Percentiles rank a stretch among this genome's conserved stretches.
Conservation (phyloP, 306 rosid species). For the Cucurbita ficifolia region DNA sequence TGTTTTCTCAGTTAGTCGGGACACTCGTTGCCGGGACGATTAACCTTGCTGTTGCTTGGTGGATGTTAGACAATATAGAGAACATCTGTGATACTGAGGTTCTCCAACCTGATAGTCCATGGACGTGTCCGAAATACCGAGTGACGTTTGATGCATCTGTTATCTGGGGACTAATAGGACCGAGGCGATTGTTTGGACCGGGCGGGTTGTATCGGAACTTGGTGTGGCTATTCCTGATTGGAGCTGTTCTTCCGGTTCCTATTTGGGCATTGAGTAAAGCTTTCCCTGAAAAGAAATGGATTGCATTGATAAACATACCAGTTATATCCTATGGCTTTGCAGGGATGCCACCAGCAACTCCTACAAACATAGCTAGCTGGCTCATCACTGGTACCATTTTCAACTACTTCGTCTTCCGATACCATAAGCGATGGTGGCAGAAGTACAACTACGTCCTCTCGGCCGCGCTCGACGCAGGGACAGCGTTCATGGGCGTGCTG, state of each 20-base stretch:
- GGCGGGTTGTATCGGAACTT: constrained; percentile 79
- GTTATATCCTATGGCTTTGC: constrained; percentile 88
- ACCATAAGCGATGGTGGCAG: constrained; percentile 92
- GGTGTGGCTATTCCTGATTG: constrained; percentile 76
- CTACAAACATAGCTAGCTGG: constrained; percentile 95
- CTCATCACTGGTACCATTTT: constrained; percentile 77
- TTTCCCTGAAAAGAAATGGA: constrained; percentile 84
- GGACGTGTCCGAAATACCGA: constrained; percentile 95
- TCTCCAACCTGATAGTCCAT: constrained; percentile 61
- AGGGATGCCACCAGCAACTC: constrained; percentile 97
- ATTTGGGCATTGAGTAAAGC: constrained; percentile 67
- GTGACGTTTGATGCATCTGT: constrained; percentile 96
- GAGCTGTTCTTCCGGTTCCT: constrained; percentile 84
- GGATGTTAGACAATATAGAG: constrained; percentile 79
- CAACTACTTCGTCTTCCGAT: constrained; percentile 75
- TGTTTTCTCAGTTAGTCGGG: constrained; percentile 62
- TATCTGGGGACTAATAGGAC: constrained; percentile 94
- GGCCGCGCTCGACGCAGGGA: constrained; percentile 90
- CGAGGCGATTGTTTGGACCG: constrained; percentile 66
- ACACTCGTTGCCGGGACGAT: constrained; percentile 62
- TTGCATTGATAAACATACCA: constrained; percentile 74
- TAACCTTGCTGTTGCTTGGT: constrained; percentile 92
- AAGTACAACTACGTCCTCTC: constrained; percentile 84
- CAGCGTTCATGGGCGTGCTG: constrained; percentile 91
- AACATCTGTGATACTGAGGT: constrained; percentile 63